Evolutionary conservation across 345 rosid species (phyloP), one percentile per base, ranked within the genome.

Genomic region (Gossypium thurberi): DNA sequence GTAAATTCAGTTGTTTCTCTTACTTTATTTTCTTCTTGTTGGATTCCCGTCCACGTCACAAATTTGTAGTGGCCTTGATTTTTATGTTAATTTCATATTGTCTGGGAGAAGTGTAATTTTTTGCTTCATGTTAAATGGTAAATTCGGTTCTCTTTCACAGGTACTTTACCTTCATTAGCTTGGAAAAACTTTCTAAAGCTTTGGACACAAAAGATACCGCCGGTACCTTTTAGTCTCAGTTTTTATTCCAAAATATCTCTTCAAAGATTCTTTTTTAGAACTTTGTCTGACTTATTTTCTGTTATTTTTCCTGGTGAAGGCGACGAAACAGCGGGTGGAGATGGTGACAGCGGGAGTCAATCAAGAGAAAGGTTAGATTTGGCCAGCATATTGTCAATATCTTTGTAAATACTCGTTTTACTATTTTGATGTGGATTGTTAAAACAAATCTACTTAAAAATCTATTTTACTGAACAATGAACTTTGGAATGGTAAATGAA

Each of bases 151-250:
- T 26, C 15, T 50, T 18, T 51, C 2, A 2, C 85, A 92, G 97
- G 61, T 90, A 89, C 81, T 92, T 90, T 68, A 94, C 97, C 26
- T 89, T 85, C 79, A 84, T 92, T 76, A 89, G 92, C 82, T 76
- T 92, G 79, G 93, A 84, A 33, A 94, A 89, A 71, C 80, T 92
- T 70, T 83, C 87, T 62, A 82, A 75, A 79, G 78, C 80, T 55
- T 69, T 89, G 74, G 86, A 87, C 79, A 72, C 78, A 46, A 83
- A 81, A 67, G 78, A 71, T 20, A 13, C 28, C 65, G 59, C 78
- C 70, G 89, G 91, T 92, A 82, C 15, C 71, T 55, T 72, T 73
- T 17, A 68, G 44, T 14, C 23, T 0, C 12, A 26, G 8, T 26
- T 46, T 51, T 5, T 66, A 47, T 66, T 46, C 37, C 70, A 47